These are phyloP conservation scores for Elasticomyces elasticus DNA, from an alignment of 495 filamentous ascomycete species.

Conservation along the genomic window DNA sequence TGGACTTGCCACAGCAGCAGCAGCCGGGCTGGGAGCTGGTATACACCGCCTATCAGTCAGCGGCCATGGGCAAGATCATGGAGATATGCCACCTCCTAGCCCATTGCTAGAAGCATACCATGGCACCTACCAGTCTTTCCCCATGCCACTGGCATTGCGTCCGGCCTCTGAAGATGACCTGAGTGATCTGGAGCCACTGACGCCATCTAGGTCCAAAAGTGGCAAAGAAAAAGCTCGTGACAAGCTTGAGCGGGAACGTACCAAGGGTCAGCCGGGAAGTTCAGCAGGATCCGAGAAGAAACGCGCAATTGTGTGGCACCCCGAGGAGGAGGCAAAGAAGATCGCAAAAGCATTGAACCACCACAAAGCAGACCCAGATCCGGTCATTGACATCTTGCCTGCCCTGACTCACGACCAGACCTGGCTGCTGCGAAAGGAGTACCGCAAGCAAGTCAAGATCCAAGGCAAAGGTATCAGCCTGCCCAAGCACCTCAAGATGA, in stretches of 20 bases:
- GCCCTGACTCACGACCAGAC: slow-evolving; percentile 76
- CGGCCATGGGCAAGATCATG: slow-evolving; percentile 19
- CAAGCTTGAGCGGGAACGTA: neutral
- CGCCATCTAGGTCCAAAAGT: neutral
- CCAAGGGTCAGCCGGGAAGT: neutral
- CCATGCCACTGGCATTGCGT: slow-evolving; percentile 73
- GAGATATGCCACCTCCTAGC: slow-evolving; percentile 37
- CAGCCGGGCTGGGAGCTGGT: slow-evolving; percentile 17
- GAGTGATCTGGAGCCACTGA: slow-evolving; percentile 26
- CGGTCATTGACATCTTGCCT: slow-evolving; percentile 76
- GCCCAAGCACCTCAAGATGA: slow-evolving; percentile 84
- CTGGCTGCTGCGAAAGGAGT: slow-evolving; percentile 70
- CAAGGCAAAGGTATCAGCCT: slow-evolving; percentile 67
- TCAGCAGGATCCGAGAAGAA: slow-evolving; percentile 29
- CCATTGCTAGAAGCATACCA: slow-evolving; percentile 87
- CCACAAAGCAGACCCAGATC: slow-evolving; percentile 53
- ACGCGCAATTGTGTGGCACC: slow-evolving; percentile 62
- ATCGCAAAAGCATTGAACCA: slow-evolving; percentile 65
- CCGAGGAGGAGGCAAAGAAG: slow-evolving; percentile 62
- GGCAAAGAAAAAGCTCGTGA: neutral
- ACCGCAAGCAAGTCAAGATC: slow-evolving; percentile 78
- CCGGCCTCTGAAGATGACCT: slow-evolving; percentile 29
- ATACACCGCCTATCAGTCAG: slow-evolving; percentile 31
- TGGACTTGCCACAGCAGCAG: neutral
- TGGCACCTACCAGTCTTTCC: slow-evolving; percentile 90